A percentile compares a stretch with the other conserved stretches of the same genome.
Evolutionary conservation across 2,329 filamentous ascomycete species (phyloP).

Genomic region (Fragosphaeria purpurea): DNA sequence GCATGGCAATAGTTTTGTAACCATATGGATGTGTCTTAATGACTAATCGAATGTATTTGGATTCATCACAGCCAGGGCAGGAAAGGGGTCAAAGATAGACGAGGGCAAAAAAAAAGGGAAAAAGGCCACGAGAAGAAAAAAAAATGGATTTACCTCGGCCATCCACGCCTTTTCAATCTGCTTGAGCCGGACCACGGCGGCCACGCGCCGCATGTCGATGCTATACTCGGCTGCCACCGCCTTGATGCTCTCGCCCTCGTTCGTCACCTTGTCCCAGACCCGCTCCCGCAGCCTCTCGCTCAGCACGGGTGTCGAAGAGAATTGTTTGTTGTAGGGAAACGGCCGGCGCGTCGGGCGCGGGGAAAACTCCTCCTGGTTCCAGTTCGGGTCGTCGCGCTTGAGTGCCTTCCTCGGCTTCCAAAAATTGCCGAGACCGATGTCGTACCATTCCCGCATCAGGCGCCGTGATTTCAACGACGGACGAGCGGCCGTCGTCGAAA

Average conservation of each 20-base stretch:
- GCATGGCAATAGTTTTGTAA: constrained; percentile 51
- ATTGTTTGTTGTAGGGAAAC: constrained; percentile 65
- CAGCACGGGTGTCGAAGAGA: constrained; percentile 62
- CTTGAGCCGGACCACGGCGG: constrained; percentile 76
- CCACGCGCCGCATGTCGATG: constrained; percentile 75
- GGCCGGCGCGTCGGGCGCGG: constrained; percentile 29
- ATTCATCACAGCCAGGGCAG: constrained; percentile 38
- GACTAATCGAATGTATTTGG: constrained; percentile 92
- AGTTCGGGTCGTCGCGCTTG: background rate
- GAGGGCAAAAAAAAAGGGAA: constrained; percentile 1
- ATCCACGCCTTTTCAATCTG: constrained; percentile 74
- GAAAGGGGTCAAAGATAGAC: background rate
- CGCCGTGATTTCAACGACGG: background rate
- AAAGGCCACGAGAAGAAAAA: constrained; percentile 1
- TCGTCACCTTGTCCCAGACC: constrained; percentile 60
- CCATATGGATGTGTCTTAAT: constrained; percentile 87
- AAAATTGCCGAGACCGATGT: background rate
- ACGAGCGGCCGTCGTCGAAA: background rate
- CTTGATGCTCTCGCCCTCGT: constrained; percentile 59
- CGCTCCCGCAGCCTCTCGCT: constrained; percentile 62
- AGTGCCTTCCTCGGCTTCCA: background rate
- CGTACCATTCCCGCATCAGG: constrained; percentile 3
- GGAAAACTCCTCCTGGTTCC: background rate
- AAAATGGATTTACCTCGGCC: constrained; percentile 52
- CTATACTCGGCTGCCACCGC: constrained; percentile 66